These are phyloP conservation scores for Hsuehochloa calcarea DNA, from an alignment of 176 grass and related monocot species.

Conservation along the genomic window DNA sequence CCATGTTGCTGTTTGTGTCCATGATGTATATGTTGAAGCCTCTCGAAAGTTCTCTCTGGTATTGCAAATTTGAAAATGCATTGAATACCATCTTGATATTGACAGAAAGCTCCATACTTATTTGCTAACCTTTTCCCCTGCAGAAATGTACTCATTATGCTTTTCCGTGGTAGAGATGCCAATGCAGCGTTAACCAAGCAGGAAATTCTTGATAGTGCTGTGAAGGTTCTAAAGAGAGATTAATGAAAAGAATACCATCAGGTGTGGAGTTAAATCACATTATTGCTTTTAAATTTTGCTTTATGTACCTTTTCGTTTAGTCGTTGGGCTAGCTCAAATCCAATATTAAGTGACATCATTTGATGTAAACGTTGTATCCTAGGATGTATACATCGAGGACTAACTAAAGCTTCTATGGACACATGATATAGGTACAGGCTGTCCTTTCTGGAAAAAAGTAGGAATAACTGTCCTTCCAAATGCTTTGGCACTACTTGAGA, in stretches of 20 bases:
- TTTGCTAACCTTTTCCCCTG: neutral
- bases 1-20: conserved; percentile 40
- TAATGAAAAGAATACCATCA: conserved; percentile 54
- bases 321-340: neutral
- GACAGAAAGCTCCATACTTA: neutral
- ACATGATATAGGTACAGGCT: too few species aligned
- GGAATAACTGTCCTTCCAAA: neutral
- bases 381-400: too few species aligned
- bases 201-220: conserved; percentile 41
- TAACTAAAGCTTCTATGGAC: too few species aligned
- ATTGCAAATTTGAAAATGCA: neutral
- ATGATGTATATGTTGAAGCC: conserved; percentile 58
- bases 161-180: conserved; percentile 35
- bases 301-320: neutral
- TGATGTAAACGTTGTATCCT: too few species aligned
- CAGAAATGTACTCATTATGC: conserved; percentile 51
- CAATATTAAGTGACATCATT: too few species aligned
- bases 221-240: conserved; percentile 25
- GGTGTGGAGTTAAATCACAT: conserved; percentile 37
- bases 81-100: conserved; percentile 15
- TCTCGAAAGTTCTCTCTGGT: conserved; percentile 28
- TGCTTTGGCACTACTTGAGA: neutral
- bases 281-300: conserved; percentile 7
- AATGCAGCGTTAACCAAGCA: conserved; percentile 53
- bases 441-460: too few species aligned